Conservation (phyloP, 192 early-diverging fungal genomes). For the Paraglomus occultum region DNA sequence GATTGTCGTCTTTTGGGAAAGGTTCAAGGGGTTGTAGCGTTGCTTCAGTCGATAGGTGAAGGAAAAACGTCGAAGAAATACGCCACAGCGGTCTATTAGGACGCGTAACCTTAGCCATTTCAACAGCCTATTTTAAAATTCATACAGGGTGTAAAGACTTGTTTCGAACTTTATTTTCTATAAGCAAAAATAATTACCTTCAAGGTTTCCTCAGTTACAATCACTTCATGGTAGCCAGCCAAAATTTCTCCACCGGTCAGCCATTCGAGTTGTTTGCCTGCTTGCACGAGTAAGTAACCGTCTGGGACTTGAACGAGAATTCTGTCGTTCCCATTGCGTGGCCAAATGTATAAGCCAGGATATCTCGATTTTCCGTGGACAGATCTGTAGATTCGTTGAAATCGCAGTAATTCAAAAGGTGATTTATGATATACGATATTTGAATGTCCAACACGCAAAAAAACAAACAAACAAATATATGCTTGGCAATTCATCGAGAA, state of each 20-base stretch:
- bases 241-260: constrained; percentile 62
- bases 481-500: not conserved
- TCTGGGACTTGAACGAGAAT: constrained; percentile 62
- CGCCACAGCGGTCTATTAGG: constrained; percentile 61
- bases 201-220: constrained; percentile 57
- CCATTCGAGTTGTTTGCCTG: constrained; percentile 66
- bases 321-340: constrained; percentile 53
- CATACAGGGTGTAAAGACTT: not conserved
- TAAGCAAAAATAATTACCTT: constrained; percentile 29
- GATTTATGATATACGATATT: too few relatives aligned
- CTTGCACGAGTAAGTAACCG: constrained; percentile 52
- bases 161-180: not conserved
- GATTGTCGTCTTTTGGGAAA: constrained; percentile 38
- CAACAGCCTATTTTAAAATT: constrained; percentile 1
- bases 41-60: constrained; percentile 67
- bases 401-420: not conserved
- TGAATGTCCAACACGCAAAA: not conserved
- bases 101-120: constrained; percentile 6
- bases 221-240: constrained; percentile 73
- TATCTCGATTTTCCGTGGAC: constrained; percentile 75
- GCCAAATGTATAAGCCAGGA: constrained; percentile 75
- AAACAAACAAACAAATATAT: not conserved
- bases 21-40: constrained; percentile 53
- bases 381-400: constrained; percentile 37
- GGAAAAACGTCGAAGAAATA: constrained; percentile 72